Conservation (phyloP, 2,329 filamentous ascomycete species). For the Penicillium crustosum region DNA sequence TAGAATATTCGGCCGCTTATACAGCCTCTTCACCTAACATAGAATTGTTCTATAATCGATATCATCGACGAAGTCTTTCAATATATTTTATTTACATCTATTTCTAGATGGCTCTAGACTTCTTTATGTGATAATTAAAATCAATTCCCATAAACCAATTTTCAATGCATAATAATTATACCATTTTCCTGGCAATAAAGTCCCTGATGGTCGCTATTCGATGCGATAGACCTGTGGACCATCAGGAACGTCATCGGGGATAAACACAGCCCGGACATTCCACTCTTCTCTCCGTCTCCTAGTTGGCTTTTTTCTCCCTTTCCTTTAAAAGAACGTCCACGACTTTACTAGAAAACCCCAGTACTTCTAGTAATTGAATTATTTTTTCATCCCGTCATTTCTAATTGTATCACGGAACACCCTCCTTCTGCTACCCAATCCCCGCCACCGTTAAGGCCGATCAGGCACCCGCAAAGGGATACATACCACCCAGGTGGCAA, state of each 20-base stretch:
- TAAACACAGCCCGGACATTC: slow-evolving; percentile 27
- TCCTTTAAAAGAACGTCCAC: neutral
- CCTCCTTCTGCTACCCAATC: slow-evolving; percentile 23
- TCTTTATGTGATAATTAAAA: no score
- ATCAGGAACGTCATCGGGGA: slow-evolving; percentile 31
- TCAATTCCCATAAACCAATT: no score
- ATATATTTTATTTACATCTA: no score
- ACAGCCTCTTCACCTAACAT: neutral
- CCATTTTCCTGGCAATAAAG: no score
- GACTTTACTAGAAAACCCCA: neutral
- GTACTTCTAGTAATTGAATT: neutral
- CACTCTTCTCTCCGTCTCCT: slow-evolving; percentile 13
- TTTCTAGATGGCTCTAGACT: no score
- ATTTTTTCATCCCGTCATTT: neutral
- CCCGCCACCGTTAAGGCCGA: slow-evolving; percentile 18
- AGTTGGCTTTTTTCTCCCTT: neutral
- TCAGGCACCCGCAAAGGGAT: slow-evolving; percentile 26
- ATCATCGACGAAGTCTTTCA: no score
- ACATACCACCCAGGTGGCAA: slow-evolving; percentile 10
- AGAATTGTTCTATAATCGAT: no score
- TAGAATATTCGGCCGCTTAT: no score
- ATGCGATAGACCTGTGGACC: neutral
- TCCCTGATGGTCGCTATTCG: no score
- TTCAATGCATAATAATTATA: no score
- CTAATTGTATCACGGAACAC: neutral